Conservation (phyloP, 2,329 filamentous ascomycete genomes). For the Talaromyces sp. region DNA sequence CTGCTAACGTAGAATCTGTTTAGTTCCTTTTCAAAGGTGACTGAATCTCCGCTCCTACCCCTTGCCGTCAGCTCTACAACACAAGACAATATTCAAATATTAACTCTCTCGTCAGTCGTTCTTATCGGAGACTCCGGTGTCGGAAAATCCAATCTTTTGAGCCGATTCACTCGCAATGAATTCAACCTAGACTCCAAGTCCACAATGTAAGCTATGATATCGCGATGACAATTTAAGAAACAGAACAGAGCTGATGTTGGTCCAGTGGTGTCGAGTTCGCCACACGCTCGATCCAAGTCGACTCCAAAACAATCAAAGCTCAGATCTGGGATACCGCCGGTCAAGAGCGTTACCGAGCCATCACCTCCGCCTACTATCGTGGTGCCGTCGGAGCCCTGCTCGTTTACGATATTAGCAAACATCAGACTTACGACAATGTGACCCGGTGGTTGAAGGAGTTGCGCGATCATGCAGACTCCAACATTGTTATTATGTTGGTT, state of each 20-base stretch:
- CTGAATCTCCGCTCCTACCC: conserved; percentile 26
- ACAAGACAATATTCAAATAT: conserved; percentile 20
- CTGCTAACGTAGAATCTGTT: conserved; percentile 38
- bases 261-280: conserved; percentile 85
- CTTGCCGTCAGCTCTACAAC: conserved; percentile 20
- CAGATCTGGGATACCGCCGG: conserved; percentile 99
- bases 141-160: conserved; percentile 99
- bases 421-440: conserved; percentile 98
- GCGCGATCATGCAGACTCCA: conserved; percentile 94
- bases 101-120: conserved; percentile 62
- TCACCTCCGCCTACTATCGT: conserved; percentile 98
- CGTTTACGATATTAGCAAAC: conserved; percentile 99
- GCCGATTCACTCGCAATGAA: conserved; percentile 98
- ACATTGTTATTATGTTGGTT: conserved; percentile 99
- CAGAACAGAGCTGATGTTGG: not conserved
- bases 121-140: conserved; percentile 99
- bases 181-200: conserved; percentile 99
- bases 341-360: conserved; percentile 97
- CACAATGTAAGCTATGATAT: conserved; percentile 59
- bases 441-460: conserved; percentile 99
- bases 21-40: conserved; percentile 97
- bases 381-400: conserved; percentile 95
- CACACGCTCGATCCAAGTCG: conserved; percentile 96
- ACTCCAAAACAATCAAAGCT: conserved; percentile 99
- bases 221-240: not conserved